A percentile compares a stretch with the other conserved stretches of the same genome.
Conservation (phyloP, 495 filamentous ascomycete genomes). For the Acidomyces sp. region DNA sequence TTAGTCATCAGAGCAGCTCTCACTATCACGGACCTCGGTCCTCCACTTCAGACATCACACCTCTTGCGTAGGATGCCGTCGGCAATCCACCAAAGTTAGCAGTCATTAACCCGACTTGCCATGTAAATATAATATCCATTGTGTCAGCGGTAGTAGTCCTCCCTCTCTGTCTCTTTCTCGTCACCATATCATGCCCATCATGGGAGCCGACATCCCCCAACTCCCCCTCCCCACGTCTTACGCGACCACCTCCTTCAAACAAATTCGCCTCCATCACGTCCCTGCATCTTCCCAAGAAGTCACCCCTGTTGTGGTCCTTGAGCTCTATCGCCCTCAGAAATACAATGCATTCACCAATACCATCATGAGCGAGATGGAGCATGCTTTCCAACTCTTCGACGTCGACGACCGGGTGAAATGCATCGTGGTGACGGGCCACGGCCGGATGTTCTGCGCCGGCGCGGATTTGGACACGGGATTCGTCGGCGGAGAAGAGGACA, state of each 20-base stretch:
- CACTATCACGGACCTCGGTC: too few relatives aligned
- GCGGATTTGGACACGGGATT: conserved; percentile 49
- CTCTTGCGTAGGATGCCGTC: too few relatives aligned
- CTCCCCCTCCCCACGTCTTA: conserved; percentile 26
- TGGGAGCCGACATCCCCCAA: conserved; percentile 1
- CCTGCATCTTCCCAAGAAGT: conserved; percentile 34
- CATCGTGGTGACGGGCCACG: conserved; percentile 46
- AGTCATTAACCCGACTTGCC: too few relatives aligned
- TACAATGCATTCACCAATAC: conserved; percentile 50
- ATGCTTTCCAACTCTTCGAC: conserved; percentile 42
- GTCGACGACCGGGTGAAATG: conserved; percentile 39
- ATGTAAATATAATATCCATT: too few relatives aligned
- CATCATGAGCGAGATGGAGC: conserved; percentile 43
- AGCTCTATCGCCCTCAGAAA: conserved; percentile 43
- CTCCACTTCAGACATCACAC: too few relatives aligned
- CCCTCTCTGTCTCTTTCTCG: too few relatives aligned
- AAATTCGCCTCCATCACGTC: conserved; percentile 44
- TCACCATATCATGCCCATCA: background rate
- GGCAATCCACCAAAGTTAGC: too few relatives aligned
- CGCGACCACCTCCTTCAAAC: conserved; percentile 31
- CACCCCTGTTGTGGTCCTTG: conserved; percentile 44
- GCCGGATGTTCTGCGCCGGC: conserved; percentile 52
- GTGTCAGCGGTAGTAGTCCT: too few relatives aligned
- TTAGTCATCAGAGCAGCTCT: too few relatives aligned
- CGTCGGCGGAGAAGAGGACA: conserved; percentile 22